A percentile compares a stretch with the other conserved stretches of the same genome.
Conservation (phyloP, 345 rosid genomes). For the Hibiscus tridactylites region DNA sequence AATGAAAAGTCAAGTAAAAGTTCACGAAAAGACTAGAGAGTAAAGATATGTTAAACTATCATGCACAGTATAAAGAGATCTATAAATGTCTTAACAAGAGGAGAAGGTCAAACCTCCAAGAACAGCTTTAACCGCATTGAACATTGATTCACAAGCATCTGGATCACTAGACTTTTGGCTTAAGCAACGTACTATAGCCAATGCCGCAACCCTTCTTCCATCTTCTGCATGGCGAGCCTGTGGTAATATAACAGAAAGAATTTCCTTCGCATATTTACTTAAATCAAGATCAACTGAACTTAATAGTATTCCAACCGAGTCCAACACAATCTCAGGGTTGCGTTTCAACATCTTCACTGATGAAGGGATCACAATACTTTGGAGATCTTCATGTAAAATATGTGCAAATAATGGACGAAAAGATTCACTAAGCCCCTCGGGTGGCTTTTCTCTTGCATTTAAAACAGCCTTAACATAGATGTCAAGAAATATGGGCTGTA, state of each 20-base stretch:
- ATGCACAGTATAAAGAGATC: neutral
- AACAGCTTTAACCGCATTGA: slow-evolving; percentile 59
- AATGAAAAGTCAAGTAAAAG: slow-evolving; percentile 13
- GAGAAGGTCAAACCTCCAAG: slow-evolving; percentile 64
- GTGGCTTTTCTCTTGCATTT: slow-evolving; percentile 72
- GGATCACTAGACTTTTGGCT: slow-evolving; percentile 90
- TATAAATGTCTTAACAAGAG: neutral
- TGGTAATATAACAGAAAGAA: slow-evolving; percentile 58
- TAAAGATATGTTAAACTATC: neutral
- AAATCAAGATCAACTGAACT: slow-evolving; percentile 64
- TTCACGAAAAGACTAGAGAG: slow-evolving; percentile 3
- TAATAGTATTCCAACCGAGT: slow-evolving; percentile 65
- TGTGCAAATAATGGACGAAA: slow-evolving; percentile 53
- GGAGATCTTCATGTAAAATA: slow-evolving; percentile 73
- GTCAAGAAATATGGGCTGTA: slow-evolving; percentile 64
- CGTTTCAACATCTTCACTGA: slow-evolving; percentile 91
- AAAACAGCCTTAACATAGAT: slow-evolving; percentile 75
- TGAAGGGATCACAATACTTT: slow-evolving; percentile 68
- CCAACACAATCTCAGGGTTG: slow-evolving; percentile 90
- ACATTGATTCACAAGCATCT: slow-evolving; percentile 80
- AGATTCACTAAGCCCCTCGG: slow-evolving; percentile 46
- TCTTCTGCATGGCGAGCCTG: slow-evolving; percentile 90
- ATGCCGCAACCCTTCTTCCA: slow-evolving; percentile 65
- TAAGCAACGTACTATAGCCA: slow-evolving; percentile 54
- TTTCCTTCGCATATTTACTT: slow-evolving; percentile 81